Conservation (phyloP, 164 flowering plant genomes). For the Chimonanthus praecox region DNA sequence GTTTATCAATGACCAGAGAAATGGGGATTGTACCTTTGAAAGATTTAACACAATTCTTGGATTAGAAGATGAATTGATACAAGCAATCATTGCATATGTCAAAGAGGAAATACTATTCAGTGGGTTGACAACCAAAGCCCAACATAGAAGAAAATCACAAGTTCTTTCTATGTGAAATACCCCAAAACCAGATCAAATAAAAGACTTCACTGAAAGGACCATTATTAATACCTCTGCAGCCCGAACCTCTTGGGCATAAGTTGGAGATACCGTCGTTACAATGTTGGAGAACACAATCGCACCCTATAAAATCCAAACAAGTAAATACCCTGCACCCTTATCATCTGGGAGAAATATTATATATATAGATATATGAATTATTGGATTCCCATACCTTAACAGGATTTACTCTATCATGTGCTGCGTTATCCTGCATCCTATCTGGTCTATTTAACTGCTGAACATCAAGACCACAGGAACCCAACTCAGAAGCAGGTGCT, state of each 20-base stretch:
- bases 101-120: not conserved
- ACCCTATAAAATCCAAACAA: constrained; percentile 45
- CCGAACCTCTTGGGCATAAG: constrained; percentile 91
- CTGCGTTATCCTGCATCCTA: constrained; percentile 88
- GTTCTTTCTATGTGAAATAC: not conserved
- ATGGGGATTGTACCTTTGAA: not conserved
- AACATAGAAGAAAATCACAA: not conserved
- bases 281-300: constrained; percentile 94
- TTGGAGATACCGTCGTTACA: constrained; percentile 96
- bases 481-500: constrained; percentile 79
- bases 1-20: constrained; percentile 1
- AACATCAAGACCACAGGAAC: constrained; percentile 91
- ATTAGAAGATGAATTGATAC: not conserved
- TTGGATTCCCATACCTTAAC: constrained; percentile 57
- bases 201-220: not conserved
- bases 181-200: not conserved
- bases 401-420: constrained; percentile 72
- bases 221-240: constrained; percentile 70
- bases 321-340: not conserved
- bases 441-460: constrained; percentile 82
- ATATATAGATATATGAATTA: not conserved
- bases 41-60: not conserved
- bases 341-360: not conserved
- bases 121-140: not conserved
- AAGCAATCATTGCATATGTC: not conserved